Conservation (phyloP, 331 rosid species). For the Telfairia occidentalis region DNA sequence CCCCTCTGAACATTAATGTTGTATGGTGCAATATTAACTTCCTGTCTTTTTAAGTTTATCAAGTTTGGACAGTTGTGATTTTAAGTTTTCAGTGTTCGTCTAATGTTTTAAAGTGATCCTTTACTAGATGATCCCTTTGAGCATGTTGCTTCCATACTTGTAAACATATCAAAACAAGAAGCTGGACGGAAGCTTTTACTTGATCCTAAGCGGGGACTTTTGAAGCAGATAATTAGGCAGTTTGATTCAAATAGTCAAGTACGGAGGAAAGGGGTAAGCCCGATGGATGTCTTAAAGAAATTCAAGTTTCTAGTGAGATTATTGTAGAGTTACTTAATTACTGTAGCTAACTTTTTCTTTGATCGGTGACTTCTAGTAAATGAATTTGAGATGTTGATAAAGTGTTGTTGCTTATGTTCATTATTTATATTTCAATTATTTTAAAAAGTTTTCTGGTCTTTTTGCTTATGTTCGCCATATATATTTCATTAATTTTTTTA, state of each 20-base stretch:
- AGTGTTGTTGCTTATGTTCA: not conserved
- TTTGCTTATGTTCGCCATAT: not conserved
- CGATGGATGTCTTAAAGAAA: slow-evolving; percentile 4
- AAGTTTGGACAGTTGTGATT: not conserved
- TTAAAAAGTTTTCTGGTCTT: not conserved
- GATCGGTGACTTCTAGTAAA: slow-evolving; percentile 1
- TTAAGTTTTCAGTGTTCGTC: not conserved
- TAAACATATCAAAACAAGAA: slow-evolving; percentile 72
- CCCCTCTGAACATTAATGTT: not conserved
- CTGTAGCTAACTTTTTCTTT: slow-evolving; percentile 9
- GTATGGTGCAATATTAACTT: not conserved
- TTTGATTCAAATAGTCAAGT: slow-evolving; percentile 61
- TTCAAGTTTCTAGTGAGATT: slow-evolving; percentile 6
- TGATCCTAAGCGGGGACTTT: slow-evolving; percentile 72
- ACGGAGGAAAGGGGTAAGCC: slow-evolving; percentile 88
- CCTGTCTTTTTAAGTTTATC: not conserved
- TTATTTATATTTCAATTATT: not conserved
- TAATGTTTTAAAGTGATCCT: slow-evolving; percentile 1
- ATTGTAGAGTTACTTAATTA: not conserved
- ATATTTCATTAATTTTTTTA: not conserved
- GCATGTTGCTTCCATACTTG: slow-evolving; percentile 82
- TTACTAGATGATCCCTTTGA: slow-evolving; percentile 81
- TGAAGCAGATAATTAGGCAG: slow-evolving; percentile 80
- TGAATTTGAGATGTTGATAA: not conserved
- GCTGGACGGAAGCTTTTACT: slow-evolving; percentile 78